Base-by-base conservation (phyloP, 2,329 filamentous ascomycete genomes). In the Balansia obtecta region DNA sequence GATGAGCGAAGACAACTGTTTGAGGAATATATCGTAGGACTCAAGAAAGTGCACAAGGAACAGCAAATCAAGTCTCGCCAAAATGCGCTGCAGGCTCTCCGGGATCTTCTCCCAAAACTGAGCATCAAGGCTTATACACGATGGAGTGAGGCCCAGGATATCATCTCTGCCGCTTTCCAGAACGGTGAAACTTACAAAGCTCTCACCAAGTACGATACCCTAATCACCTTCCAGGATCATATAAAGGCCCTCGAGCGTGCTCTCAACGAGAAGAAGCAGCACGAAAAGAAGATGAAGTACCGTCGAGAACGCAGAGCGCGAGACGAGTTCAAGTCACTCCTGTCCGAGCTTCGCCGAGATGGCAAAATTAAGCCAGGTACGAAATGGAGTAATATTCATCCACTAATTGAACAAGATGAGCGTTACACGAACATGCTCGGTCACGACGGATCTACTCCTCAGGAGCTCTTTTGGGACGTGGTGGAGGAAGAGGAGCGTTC, bases 401-500 rank as follows among this genome's bases (percentile, higher is more conserved):
- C 85, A 0, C 65, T 85, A 45, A 78, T 98, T 57, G 79, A 86
- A 58, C 74, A 86, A 50, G 93, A 98, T 61, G 77, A 84, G 45
- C 86, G 90, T 57, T 97, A 95, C 67, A 76, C 74, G 58, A 82
- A 81, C 55, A 88, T 95, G 74, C 77, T 90, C 53, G 90, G 89
- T 48, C 88, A 94, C 63, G 69, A 79, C 52, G 90, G 91, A 50
- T 95, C 90, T 4, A 86, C 81, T 4, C 88, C 93, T 13, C 76
- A 95, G 56, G 89, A 97, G 61, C 74, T 98, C 7, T 97, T 98
- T 71, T 96, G 91, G 88, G 93, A 98, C 64, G 74, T 90, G 45
- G 77, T 97, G 27, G 93, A 97, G 65, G 89, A 95, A 65, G 89
- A 97, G 65, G 91, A 98, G 62, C 82, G 86, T 52, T 82, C 84